Percentiles rank a stretch among this genome's conserved stretches.
phyloP scores from a whole-genome alignment of 78 protist species.

The Cavenderia fasciculata region DNA sequence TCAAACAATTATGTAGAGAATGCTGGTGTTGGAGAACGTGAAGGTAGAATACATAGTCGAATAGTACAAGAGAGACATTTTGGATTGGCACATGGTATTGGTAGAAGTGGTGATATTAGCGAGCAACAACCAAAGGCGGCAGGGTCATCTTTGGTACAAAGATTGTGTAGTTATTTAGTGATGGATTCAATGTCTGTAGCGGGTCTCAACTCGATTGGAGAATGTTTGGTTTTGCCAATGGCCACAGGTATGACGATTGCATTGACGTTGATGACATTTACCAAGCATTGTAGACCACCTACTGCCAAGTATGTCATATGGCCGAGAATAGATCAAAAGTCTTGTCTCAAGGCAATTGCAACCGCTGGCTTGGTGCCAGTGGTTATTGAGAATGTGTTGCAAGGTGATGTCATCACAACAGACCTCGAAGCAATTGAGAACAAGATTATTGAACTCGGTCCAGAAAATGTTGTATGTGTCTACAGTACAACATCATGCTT shows the following conservation, averaged over 20 bases:
- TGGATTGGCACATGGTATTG: slow-evolving; percentile 96
- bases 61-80: slow-evolving; percentile 83
- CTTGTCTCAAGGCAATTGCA: slow-evolving; percentile 96
- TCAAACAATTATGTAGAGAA: slow-evolving; percentile 89
- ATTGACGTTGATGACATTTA: slow-evolving; percentile 85
- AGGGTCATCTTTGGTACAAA: slow-evolving; percentile 97
- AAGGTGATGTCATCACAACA: slow-evolving; percentile 86
- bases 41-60: slow-evolving; percentile 90
- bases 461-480: slow-evolving; percentile 90
- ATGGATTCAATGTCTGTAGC: slow-evolving; percentile 82
- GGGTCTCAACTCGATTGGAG: slow-evolving; percentile 39
- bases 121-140: slow-evolving; percentile 99
- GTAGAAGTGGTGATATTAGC: slow-evolving; percentile 97
- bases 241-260: slow-evolving; percentile 98
- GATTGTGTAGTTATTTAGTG: slow-evolving; percentile 82
- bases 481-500: slow-evolving; percentile 97
- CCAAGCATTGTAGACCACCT: background rate
- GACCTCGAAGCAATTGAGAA: slow-evolving; percentile 45
- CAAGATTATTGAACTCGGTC: slow-evolving; percentile 63
- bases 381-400: slow-evolving; percentile 83
- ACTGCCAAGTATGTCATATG: slow-evolving; percentile 89
- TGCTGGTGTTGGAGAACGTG: slow-evolving; percentile 99
- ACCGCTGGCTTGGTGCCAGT: slow-evolving; percentile 90
- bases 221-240: slow-evolving; percentile 91
- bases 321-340: slow-evolving; percentile 99